Base-by-base conservation (phyloP, 176 grass and related monocot species). In the Triticum dicoccoides region DNA sequence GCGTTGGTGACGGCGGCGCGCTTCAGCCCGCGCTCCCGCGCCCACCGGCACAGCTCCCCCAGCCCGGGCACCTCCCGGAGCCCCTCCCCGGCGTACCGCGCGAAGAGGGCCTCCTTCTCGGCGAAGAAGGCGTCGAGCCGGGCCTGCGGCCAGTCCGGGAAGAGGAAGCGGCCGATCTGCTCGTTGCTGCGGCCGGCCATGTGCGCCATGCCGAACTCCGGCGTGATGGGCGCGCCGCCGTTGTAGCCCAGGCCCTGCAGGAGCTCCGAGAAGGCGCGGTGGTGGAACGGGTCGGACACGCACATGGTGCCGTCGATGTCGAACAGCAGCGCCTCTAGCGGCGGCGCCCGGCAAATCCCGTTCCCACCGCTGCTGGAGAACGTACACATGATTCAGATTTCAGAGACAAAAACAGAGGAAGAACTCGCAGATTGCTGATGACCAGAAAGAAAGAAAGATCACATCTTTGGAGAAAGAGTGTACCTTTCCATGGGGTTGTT, bases 241-340 rank as follows among this genome's bases (percentile, higher is more conserved):
- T 98, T 94, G 89, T 92, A 98, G 84, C 88, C 88, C n/a, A 95
- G 83, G 81, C 65, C 21, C 78, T 89, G 49, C 12, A 98, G 91
- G 33, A 95, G 80, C 81, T 95, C 96, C 47, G 93, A 89, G 58
- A 89, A 94, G 82, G 96, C 88, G 0, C 72, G 14, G 90, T 98
- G 84, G 70, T 94, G 96, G 82, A 93, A 91, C 2, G 96, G 96
- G 85, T 98, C 96, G 2, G 93, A 92, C 23, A 89, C 77, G 63
- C 84, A 74, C 77, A 98, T 81, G 0, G 96, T 98, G 65, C 93
- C 93, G 41, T 98, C 91, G 82, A 98, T 88, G 81, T 98, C 96
- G 73, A 98, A 94, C 65, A 98, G 76, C 13, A 98, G 51, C 23
- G 96, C 96, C 56, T 89, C 93, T 24, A 98, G 73, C 5, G 88